Evolutionary conservation across 2,329 filamentous ascomycete genomes (phyloP).

Genomic region (Metarhizium sp.): DNA sequence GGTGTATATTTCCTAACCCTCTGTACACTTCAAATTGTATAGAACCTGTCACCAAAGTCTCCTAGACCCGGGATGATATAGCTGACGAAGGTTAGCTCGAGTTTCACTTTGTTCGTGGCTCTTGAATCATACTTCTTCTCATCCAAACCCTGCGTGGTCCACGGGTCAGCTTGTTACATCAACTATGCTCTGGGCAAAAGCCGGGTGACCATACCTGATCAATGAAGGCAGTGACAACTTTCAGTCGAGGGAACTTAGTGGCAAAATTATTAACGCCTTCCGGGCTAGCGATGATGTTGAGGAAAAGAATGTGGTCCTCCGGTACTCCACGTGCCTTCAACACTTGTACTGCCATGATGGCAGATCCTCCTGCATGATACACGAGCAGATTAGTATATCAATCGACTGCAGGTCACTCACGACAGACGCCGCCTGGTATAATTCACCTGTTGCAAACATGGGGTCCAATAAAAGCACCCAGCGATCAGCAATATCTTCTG

Average conservation of each 20-base stretch:
- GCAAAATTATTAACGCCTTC: conserved; percentile 87
- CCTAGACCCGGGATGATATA: conserved; percentile 92
- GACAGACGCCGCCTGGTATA: neutral
- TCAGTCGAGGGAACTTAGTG: conserved; percentile 75
- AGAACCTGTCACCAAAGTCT: conserved; percentile 93
- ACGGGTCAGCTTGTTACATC: neutral
- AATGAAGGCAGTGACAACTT: conserved; percentile 92
- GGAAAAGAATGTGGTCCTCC: conserved; percentile 89
- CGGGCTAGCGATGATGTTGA: conserved; percentile 96
- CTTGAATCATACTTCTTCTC: conserved; percentile 72
- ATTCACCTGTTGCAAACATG: conserved; percentile 93
- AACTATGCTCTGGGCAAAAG: neutral
- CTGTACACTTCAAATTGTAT: conserved; percentile 57
- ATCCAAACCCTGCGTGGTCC: conserved; percentile 58
- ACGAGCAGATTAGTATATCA: conserved; percentile 5
- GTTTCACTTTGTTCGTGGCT: neutral
- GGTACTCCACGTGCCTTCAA: conserved; percentile 84
- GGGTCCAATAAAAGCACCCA: conserved; percentile 94
- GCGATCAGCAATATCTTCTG: conserved; percentile 81
- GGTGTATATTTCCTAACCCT: neutral
- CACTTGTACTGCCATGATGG: conserved; percentile 93
- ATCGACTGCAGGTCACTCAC: neutral
- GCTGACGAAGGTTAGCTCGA: conserved; percentile 43
- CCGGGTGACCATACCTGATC: conserved; percentile 50
- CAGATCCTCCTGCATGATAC: conserved; percentile 63